Base-by-base conservation (phyloP, 208 protist genomes). In the Crithidia bombi region DNA sequence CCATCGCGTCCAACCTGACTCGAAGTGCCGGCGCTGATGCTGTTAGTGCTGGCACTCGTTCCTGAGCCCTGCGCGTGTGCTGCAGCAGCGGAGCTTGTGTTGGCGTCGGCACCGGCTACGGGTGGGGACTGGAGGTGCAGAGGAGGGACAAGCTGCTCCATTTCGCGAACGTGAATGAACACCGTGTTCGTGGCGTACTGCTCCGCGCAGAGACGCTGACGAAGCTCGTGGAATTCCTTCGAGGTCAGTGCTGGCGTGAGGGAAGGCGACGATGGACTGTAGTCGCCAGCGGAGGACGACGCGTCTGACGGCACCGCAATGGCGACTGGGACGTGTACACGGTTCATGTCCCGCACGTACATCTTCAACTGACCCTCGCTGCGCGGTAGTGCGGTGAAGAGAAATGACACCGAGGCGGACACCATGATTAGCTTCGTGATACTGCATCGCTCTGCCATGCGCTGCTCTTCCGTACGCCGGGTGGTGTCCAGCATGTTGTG, bases 401-500 rank as follows among this genome's bases (percentile, higher is more conserved):
- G 81, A 26, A 78, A 90, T 0, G 80, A 79, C 12, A 96, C 71
- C 4, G 82, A 89, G 41, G 90, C 83, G 26, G 90, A 90, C 2
- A 92, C 73, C 75, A 96, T 87, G 50, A 93, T 92, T 11, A 96
- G 80, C 71, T 93, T 93, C 10, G 85, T 91, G n/a, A 93, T 78
- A 64, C 82, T 92, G 52, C 80, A 78, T 15, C 90, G 83, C 69
- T 95, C 86, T 12, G 78, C 79, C 11, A 90, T 61, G 21, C 86
- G 67, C 50, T 82, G 83, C 55, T 82, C 73, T n/a, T 91, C 77
- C 19, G 71, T 83, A 3, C 46, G 63, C 15, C 73, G 71, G 19
- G 67, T 43, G 9, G 68, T 46, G 46, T 56, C 68, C 2, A 76
- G 30, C 56, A 49, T 46, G 51, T 49, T 65, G 44, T 72, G 56